Conservation (phyloP, 169 alveolate species). For the Cryptosporidium parvum region DNA sequence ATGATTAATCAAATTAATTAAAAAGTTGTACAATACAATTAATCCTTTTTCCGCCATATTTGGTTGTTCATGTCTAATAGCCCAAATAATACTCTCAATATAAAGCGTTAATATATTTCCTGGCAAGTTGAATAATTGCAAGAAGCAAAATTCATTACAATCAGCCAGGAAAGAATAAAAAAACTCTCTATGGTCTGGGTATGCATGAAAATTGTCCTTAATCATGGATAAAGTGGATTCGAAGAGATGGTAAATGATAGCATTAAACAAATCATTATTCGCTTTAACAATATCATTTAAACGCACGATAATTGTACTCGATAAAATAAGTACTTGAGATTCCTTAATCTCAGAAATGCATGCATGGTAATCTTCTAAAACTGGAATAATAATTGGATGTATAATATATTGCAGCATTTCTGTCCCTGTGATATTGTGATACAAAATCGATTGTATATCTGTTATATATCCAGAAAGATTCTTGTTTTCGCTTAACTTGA, state of each 20-base stretch:
- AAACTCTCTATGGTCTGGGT: conserved; percentile 91
- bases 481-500: conserved; percentile 41
- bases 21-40: conserved; percentile 83
- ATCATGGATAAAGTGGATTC: conserved; percentile 90
- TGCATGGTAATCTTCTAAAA: conserved; percentile 52
- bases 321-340: conserved; percentile 37
- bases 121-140: conserved; percentile 84
- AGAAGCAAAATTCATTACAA: conserved; percentile 85
- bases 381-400: conserved; percentile 46
- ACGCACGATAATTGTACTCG: conserved; percentile 49
- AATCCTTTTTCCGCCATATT: conserved; percentile 92
- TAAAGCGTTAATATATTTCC: conserved; percentile 84
- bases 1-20: conserved; percentile 79
- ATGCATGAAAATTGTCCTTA: conserved; percentile 90
- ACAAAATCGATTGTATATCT: conserved; percentile 29
- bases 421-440: conserved; percentile 64
- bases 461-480: conserved; percentile 35
- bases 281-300: conserved; percentile 42
- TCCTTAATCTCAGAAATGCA: conserved; percentile 54
- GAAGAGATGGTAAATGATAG: conserved; percentile 87
- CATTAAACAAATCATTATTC: conserved; percentile 83
- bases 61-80: conserved; percentile 92
- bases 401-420: conserved; percentile 58
- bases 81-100: conserved; percentile 90
- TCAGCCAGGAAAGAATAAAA: conserved; percentile 88